Percentiles rank a stretch among this genome's conserved stretches.
phyloP scores from a whole-genome alignment of 129 eudicot species.

The Saussurea involucrata region DNA sequence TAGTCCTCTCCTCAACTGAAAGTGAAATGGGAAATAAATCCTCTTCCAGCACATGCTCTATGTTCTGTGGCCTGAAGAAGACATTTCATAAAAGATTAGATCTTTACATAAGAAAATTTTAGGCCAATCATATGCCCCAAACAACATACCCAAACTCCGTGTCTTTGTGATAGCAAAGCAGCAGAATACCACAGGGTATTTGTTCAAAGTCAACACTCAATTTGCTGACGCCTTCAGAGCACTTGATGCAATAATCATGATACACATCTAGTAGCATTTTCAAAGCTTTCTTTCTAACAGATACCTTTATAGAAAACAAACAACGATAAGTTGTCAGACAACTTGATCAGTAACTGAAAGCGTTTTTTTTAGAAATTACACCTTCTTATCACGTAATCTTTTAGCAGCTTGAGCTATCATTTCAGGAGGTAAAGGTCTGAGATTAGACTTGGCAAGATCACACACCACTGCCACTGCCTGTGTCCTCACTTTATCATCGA shows the following conservation, averaged over 20 bases:
- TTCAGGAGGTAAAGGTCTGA: slow-evolving; percentile 43
- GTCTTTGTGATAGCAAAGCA: slow-evolving; percentile 87
- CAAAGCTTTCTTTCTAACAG: slow-evolving; percentile 72
- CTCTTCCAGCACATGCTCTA: slow-evolving; percentile 71
- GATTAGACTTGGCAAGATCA: slow-evolving; percentile 65
- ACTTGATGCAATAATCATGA: slow-evolving; percentile 71
- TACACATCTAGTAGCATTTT: slow-evolving; percentile 76
- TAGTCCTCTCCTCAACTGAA: slow-evolving; percentile 67
- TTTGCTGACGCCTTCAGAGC: slow-evolving; percentile 49
- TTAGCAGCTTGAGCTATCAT: slow-evolving; percentile 71
- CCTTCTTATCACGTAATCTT: slow-evolving; percentile 96
- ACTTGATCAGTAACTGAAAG: not conserved
- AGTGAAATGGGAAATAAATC: slow-evolving; percentile 75
- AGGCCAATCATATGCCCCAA: slow-evolving; percentile 8
- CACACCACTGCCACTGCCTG: slow-evolving; percentile 75
- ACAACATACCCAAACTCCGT: slow-evolving; percentile 68
- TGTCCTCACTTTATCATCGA: slow-evolving; percentile 84
- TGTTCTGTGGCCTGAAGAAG: slow-evolving; percentile 61
- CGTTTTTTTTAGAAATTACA: slow-evolving; percentile 22
- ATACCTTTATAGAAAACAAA: slow-evolving; percentile 43
- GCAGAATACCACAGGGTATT: slow-evolving; percentile 77
- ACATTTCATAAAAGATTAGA: slow-evolving; percentile 8
- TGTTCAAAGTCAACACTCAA: slow-evolving; percentile 62
- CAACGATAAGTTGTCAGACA: slow-evolving; percentile 6
- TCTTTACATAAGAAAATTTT: not conserved